Evolutionary conservation across 2,329 filamentous ascomycete species (phyloP).

Genomic region (Phaeosphaeria sp.): DNA sequence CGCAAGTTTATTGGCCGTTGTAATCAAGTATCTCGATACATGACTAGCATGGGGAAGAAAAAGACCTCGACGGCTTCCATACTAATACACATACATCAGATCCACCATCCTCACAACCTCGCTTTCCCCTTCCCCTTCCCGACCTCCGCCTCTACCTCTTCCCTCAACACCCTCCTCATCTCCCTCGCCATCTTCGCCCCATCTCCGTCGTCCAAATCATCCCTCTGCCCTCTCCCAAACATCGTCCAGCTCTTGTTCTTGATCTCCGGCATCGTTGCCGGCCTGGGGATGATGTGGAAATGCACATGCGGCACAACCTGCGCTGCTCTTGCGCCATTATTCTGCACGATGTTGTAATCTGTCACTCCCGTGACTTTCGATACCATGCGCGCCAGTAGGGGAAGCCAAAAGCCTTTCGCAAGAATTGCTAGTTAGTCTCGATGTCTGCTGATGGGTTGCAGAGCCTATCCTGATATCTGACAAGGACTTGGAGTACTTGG

Average conservation of each 20-base stretch:
- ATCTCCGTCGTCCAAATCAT: conserved; percentile 79
- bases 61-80: background rate
- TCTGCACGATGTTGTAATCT: conserved; percentile 97
- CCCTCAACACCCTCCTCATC: conserved; percentile 49
- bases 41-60: background rate
- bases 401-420: conserved; percentile 61
- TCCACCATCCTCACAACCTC: background rate
- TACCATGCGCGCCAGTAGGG: conserved; percentile 75
- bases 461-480: too few species aligned
- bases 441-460: background rate
- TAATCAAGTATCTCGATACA: background rate
- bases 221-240: conserved; percentile 76
- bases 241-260: conserved; percentile 74
- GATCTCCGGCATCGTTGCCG: conserved; percentile 60
- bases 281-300: conserved; percentile 91
- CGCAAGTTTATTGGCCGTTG: background rate
- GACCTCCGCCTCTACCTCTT: conserved; percentile 41
- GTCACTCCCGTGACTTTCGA: conserved; percentile 71
- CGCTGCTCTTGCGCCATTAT: conserved; percentile 85
- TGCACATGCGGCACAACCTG: conserved; percentile 95
- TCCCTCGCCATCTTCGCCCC: conserved; percentile 65
- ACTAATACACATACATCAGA: background rate
- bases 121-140: conserved; percentile 9
- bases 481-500: too few species aligned
- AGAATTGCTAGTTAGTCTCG: background rate